Base-by-base conservation (phyloP, 2,329 filamentous ascomycete species). In the Plectosphaerella plurivora region DNA sequence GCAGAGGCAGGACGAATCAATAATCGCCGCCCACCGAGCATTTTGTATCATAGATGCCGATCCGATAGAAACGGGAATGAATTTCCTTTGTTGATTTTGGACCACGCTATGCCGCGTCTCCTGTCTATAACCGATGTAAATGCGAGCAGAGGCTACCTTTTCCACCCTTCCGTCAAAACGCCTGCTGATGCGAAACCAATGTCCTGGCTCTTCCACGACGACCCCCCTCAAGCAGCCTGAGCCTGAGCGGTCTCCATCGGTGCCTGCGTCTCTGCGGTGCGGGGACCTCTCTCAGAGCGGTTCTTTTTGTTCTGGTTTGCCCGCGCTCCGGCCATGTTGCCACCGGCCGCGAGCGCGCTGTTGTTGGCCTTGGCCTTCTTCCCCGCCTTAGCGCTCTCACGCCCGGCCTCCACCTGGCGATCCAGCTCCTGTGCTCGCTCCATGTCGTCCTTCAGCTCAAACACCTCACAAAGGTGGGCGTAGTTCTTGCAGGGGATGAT, bases 401-500 rank as follows among this genome's bases (percentile, higher is more conserved):
- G 73, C 52, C 81, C 77, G 51, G 90, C 74, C 15, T 79, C 82
- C 14, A 90, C 70, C 33, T 77, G 73, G 51, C 76, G 66, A 63
- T 97, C 92, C 4, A 86, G 75, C 7, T 82, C 79, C 45, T 74
- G 75, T 1, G 92, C 92, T 54, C 75, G 70, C 33, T 83, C 79
- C 18, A 83, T 62, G 45, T 95, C 68, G 53, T 86, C 77, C 2
- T 84, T 76, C 36, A 89, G 76, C 1, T 78, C 82, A 28, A 97
- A 69, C 1, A 78, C 72, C 52, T 83, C 75, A 63, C 91, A 88
- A 2, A 86, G 68, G 50, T 88, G 84, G 9, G 71, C 73, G 63
- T 97, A 96, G 60, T 81, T 87, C 71, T 87, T 91, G 55, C 81
- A 79, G 46, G 73, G 69, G 56, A 82, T 83, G 59, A 94, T 77